Base-by-base conservation (phyloP, 2,329 filamentous ascomycete species). In the Aspergillus hiratsukae region DNA sequence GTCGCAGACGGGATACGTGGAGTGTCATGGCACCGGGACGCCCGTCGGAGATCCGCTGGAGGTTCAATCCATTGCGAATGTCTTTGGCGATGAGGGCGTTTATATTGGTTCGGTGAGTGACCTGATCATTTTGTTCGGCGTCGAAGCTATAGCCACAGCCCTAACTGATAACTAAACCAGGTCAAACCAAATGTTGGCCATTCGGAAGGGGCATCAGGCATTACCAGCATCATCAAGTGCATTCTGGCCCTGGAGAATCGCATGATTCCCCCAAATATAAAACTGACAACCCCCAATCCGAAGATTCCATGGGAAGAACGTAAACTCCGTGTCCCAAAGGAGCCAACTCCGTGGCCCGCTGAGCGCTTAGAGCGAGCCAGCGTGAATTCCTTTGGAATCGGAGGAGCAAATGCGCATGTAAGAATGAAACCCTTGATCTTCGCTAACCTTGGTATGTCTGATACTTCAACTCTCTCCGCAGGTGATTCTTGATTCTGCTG, bases 341-440 rank as follows among this genome's bases (percentile, higher is more conserved):
- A 57, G 23, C 37, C 48, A 2, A 51, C 53, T 8, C 56, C 62
- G 14, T 69, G 66, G 63, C 64, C 66, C 1, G 55, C 46, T 35
- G 31, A 27, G n/a, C 55, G 56, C 19, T 49, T 51, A 7, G 58
- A 61, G 23, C 54, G 68, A 29, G 59, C 63, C 8, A 65, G 64
- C 8, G 54, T 72, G 9, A 72, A 69, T 53, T 61, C 55, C 1
- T 70, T 71, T 54, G 69, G 69, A 3, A 64, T 66, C 60, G 45
- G 57, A 14, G 59, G 59, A 7, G 48, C 57, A 23, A 61, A 61
- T 45, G 57, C 54, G 3, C 59, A 60, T 54, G 56, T 56, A 41
- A 31, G 55, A 5, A 37, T n/a, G 10, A 28, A 3, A 43, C n/a
- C 2, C 4, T 3, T 31, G 17, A 45, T 51, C 27, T 28, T 28